These are phyloP conservation scores for Russula virescens DNA, from an alignment of 768 basidiomycete species.

Conservation along the genomic window DNA sequence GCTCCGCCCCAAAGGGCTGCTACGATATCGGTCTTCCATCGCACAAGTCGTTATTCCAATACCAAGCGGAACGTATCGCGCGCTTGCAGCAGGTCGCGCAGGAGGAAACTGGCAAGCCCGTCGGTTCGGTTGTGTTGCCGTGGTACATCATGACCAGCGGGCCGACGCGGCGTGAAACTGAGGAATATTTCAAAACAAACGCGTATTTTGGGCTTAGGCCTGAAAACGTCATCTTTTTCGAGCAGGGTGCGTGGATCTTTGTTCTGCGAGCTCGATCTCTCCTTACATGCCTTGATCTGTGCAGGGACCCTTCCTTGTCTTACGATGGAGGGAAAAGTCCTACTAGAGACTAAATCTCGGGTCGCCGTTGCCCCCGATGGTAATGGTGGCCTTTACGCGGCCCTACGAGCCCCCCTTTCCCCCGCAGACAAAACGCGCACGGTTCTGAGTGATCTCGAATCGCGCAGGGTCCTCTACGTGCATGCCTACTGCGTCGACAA, in stretches of 20 bases:
- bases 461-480: constrained; percentile 76
- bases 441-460: constrained; percentile 77
- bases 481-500: constrained; percentile 99
- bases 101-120: constrained; percentile 43
- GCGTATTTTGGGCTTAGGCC: constrained; percentile 75
- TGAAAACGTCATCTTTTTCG: constrained; percentile 86
- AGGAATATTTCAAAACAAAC: constrained; percentile 74
- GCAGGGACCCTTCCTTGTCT: constrained; percentile 93
- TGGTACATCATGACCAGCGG: constrained; percentile 99
- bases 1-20: constrained; percentile 91
- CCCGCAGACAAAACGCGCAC: constrained; percentile 52
- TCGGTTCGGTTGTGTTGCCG: constrained; percentile 66
- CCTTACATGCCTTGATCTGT: not conserved
- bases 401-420: constrained; percentile 73
- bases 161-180: constrained; percentile 84
- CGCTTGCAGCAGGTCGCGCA: constrained; percentile 76
- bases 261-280: not conserved
- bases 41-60: constrained; percentile 91
- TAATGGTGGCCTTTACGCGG: constrained; percentile 96
- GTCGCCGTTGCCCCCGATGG: constrained; percentile 97
- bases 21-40: constrained; percentile 95
- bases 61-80: constrained; percentile 93
- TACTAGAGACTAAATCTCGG: constrained; percentile 71
- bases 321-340: constrained; percentile 87
- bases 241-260: constrained; percentile 66